Conservation (phyloP, 306 rosid species). For the Vigna hirtella region DNA sequence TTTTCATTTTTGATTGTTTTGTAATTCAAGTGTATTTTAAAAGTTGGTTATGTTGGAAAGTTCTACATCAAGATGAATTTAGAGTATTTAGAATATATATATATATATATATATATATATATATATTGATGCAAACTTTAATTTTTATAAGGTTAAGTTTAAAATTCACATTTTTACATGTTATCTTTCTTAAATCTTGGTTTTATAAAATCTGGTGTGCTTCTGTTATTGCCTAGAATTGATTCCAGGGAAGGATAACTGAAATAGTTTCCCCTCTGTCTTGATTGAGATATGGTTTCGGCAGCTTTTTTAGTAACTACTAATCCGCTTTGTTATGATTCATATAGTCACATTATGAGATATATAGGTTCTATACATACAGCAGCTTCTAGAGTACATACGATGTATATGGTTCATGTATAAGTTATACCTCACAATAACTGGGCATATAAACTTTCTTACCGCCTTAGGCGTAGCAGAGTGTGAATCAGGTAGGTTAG, state of each 20-base stretch:
- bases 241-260: not conserved
- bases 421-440: not conserved
- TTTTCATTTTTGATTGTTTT: not conserved
- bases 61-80: too few relatives aligned
- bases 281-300: conserved; percentile 7
- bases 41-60: not conserved
- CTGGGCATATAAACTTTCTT: not conserved
- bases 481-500: conserved; percentile 10
- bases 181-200: not conserved
- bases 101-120: too few relatives aligned
- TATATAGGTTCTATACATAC: not conserved
- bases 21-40: not conserved
- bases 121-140: too few relatives aligned
- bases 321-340: too few relatives aligned
- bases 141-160: too few relatives aligned
- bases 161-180: too few relatives aligned
- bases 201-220: not conserved
- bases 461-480: conserved; percentile 16
- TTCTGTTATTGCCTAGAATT: not conserved
- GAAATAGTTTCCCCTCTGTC: not conserved
- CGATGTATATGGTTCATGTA: not conserved
- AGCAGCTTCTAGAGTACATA: not conserved
- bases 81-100: too few relatives aligned
- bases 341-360: too few relatives aligned
- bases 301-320: not conserved